Evolutionary conservation across 2,329 filamentous ascomycete species (phyloP).

Genomic region (Apiospora aurea): DNA sequence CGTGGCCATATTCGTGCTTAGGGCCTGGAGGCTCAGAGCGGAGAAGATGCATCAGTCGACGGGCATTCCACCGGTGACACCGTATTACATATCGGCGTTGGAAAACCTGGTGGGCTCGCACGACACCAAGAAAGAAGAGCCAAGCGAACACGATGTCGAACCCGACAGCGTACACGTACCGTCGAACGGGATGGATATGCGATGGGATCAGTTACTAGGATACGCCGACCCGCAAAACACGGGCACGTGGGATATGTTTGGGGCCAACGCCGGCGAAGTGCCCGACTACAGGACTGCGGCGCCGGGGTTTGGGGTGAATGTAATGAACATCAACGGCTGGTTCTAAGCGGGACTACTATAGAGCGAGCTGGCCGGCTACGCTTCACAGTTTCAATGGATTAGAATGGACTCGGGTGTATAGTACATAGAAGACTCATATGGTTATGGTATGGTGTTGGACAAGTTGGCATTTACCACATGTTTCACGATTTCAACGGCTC

Average conservation of each 20-base stretch:
- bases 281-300: conserved; percentile 27
- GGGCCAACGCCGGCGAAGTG: conserved; percentile 29
- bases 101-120: conserved; percentile 50
- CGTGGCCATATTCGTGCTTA: conserved; percentile 56
- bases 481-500: conserved; percentile 9
- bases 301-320: conserved; percentile 21
- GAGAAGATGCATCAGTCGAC: conserved; percentile 44
- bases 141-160: conserved; percentile 4
- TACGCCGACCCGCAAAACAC: conserved; percentile 37
- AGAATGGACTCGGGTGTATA: background rate
- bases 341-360: conserved; percentile 13
- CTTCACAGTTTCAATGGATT: background rate
- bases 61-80: conserved; percentile 49
- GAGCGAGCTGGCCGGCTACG: background rate
- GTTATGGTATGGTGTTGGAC: background rate
- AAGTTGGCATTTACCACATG: background rate
- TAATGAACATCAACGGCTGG: conserved; percentile 28
- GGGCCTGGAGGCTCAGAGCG: conserved; percentile 61
- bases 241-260: conserved; percentile 43
- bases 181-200: conserved; percentile 31
- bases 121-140: conserved; percentile 36
- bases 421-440: background rate
- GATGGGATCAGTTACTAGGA: conserved; percentile 44
- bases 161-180: conserved; percentile 20
- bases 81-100: conserved; percentile 55